Evolutionary conservation across 305 asterid species (phyloP).

Genomic region (Solanum aculeatissimum): DNA sequence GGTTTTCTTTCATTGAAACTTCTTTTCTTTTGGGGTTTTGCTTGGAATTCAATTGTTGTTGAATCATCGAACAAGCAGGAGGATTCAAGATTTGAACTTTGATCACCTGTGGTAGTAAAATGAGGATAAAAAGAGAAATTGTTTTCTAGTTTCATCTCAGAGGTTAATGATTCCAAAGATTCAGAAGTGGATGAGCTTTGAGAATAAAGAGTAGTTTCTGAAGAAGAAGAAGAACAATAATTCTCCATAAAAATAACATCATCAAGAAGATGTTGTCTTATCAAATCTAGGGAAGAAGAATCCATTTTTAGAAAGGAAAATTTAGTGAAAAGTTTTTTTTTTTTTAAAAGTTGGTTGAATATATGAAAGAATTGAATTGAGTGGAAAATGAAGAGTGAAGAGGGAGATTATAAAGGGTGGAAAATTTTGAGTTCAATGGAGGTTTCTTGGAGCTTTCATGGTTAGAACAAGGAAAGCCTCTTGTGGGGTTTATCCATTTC

Average conservation of each 20-base stretch:
- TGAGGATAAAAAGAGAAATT: neutral
- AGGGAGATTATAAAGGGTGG: neutral
- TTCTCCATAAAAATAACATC: neutral
- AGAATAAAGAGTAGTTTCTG: neutral
- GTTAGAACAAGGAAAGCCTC: slow-evolving; percentile 1
- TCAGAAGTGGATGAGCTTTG: neutral
- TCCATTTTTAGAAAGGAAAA: neutral
- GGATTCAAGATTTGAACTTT: neutral
- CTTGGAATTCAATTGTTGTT: neutral
- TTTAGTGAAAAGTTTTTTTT: neutral
- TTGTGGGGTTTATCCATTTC: neutral
- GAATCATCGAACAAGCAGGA: neutral
- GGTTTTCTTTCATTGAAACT: slow-evolving; percentile 25
- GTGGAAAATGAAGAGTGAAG: slow-evolving; percentile 4
- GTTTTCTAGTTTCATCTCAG: neutral
- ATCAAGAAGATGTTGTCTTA: slow-evolving; percentile 7
- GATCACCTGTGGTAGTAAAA: neutral
- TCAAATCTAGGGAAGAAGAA: neutral
- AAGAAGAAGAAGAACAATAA: neutral
- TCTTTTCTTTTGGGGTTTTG: neutral
- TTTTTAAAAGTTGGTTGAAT: neutral
- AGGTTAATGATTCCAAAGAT: neutral
- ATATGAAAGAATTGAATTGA: neutral
- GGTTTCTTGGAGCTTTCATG: neutral
- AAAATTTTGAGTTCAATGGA: neutral